Base-by-base conservation (phyloP, 148 eudicot genomes). In the Hydrangea macrophylla region DNA sequence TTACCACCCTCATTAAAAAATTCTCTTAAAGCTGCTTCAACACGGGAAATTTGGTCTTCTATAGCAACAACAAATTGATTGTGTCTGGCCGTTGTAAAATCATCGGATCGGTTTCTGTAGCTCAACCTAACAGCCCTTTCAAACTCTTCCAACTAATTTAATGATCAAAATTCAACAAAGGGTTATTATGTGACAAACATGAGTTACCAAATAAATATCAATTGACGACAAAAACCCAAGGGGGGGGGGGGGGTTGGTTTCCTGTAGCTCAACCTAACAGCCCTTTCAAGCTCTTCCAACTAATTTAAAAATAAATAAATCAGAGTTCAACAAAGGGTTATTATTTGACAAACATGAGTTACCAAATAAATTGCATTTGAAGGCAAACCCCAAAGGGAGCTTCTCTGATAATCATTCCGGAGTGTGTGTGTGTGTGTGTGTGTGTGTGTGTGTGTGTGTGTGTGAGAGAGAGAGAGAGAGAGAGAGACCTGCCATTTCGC, bases 401-500 rank as follows among this genome's bases (percentile, higher is more conserved):
- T 61, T 25, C 10, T 64, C 18, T 5, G n/a, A 17, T 12, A n/a
- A 8, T 27, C 15, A 7, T 42, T 42, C 18, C n/a, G n/a, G n/a
- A n/a, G n/a, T n/a, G n/a, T n/a, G n/a, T n/a, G n/a, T n/a, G n/a
- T n/a, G n/a, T n/a, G n/a, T n/a, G n/a, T n/a, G n/a, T n/a, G n/a
- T n/a, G n/a, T n/a, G n/a, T n/a, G n/a, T n/a, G n/a, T n/a, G n/a
- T n/a, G n/a, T n/a, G n/a, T n/a, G n/a, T n/a, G n/a, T n/a, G n/a
- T n/a, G n/a, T n/a, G 18, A 13, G n/a, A 42, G n/a, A 42, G 8
- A 44, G 32, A 37, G 5, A 58, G 7, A 42, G 30, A 37, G 9
- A 33, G 45, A 76, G 42, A 24, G 74, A 91, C 98, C 98, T 93
- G 98, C 98, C 98, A 93, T 75, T 93, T 93, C 11, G 98, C 96